Conservation (phyloP, 2,329 filamentous ascomycete species). For the Penicillium sp. region DNA sequence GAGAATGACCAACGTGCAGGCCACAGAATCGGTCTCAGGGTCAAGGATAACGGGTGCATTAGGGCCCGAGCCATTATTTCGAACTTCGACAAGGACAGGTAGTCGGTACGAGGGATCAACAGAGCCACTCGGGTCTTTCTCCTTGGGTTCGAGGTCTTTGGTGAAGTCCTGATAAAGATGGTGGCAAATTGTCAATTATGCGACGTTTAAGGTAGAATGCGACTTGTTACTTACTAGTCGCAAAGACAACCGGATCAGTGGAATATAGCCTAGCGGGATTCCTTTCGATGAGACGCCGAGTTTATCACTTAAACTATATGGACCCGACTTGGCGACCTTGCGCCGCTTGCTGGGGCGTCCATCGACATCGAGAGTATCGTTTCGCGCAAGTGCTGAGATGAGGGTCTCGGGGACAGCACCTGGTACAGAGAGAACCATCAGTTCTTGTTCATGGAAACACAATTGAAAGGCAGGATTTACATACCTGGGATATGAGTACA, state of each 20-base stretch:
- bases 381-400: constrained; percentile 25
- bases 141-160: not conserved
- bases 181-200: constrained; percentile 9
- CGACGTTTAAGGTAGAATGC: not conserved
- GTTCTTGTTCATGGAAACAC: not conserved
- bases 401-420: constrained; percentile 27
- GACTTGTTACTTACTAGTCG: constrained; percentile 31
- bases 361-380: constrained; percentile 12
- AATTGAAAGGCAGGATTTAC: not conserved
- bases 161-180: constrained; percentile 22
- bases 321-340: constrained; percentile 26
- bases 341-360: constrained; percentile 36
- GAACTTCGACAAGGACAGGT: constrained; percentile 25
- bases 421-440: constrained; percentile 17
- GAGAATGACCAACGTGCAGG: constrained; percentile 25
- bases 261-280: constrained; percentile 34
- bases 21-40: constrained; percentile 1
- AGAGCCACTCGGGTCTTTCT: not conserved
- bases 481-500: constrained; percentile 16
- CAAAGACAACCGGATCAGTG: constrained; percentile 33
- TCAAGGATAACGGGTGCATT: not conserved
- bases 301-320: constrained; percentile 20
- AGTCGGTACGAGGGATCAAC: constrained; percentile 4
- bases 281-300: constrained; percentile 18
- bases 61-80: not conserved